These are phyloP conservation scores for Rutstroemia sp. DNA, from an alignment of 2,329 filamentous ascomycete genomes.

Conservation along the genomic window DNA sequence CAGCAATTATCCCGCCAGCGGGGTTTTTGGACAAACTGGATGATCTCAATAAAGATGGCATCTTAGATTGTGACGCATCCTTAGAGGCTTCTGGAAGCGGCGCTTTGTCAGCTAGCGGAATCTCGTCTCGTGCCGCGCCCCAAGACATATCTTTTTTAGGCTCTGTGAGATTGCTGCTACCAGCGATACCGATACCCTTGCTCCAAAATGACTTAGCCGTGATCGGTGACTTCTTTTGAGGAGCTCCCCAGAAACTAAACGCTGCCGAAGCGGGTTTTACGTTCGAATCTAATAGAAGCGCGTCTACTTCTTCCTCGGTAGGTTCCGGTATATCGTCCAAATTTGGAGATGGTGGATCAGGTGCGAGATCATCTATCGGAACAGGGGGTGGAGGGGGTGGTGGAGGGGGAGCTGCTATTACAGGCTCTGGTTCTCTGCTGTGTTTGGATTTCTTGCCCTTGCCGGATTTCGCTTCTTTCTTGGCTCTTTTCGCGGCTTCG, in stretches of 20 bases:
- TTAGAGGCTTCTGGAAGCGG: conserved; percentile 41
- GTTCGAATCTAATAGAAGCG: conserved; percentile 1
- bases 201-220: conserved; percentile 4
- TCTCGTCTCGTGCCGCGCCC: conserved; percentile 33
- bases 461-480: conserved; percentile 30
- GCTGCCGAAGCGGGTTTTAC: conserved; percentile 19
- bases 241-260: conserved; percentile 52
- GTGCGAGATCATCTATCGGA: not conserved
- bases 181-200: conserved; percentile 22
- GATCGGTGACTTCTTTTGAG: conserved; percentile 33
- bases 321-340: conserved; percentile 23
- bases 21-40: conserved; percentile 39
- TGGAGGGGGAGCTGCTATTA: not conserved
- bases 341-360: not conserved
- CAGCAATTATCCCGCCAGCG: conserved; percentile 45
- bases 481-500: conserved; percentile 28
- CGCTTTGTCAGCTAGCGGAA: conserved; percentile 44
- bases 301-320: conserved; percentile 31
- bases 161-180: conserved; percentile 2
- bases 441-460: conserved; percentile 29
- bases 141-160: conserved; percentile 33
- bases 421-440: conserved; percentile 18
- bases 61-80: conserved; percentile 34
- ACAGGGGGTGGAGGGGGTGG: not conserved
- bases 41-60: conserved; percentile 31